Percentiles rank a stretch among this genome's conserved stretches.
Evolutionary conservation across 306 rosid genomes (phyloP).

Genomic region (Quercus cerris): DNA sequence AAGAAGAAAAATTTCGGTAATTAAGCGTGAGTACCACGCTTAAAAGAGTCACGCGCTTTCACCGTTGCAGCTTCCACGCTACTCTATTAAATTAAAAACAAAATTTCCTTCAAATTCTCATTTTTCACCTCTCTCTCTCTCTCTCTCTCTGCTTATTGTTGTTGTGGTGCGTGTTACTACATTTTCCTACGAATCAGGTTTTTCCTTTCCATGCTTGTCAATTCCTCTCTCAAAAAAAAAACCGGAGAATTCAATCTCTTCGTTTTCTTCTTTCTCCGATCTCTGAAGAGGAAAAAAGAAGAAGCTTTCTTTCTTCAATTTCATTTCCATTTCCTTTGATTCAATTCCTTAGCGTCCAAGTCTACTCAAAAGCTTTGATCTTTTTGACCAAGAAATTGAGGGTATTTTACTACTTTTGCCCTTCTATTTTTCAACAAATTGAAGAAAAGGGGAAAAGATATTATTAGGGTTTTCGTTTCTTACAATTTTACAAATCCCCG

Average conservation of each 20-base stretch:
- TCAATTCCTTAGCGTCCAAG: not conserved
- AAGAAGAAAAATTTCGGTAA: no score
- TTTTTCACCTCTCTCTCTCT: not conserved
- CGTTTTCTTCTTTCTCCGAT: not conserved
- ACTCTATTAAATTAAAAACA: not conserved
- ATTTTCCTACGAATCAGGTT: not conserved
- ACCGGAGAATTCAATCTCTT: not conserved
- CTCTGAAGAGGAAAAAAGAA: not conserved
- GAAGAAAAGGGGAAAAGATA: not conserved
- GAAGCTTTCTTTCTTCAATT: not conserved
- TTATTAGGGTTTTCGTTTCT: slow-evolving; percentile 10
- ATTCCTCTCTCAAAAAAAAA: not conserved
- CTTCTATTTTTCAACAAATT: not conserved
- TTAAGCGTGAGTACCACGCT: slow-evolving; percentile 18
- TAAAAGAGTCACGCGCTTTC: slow-evolving; percentile 23
- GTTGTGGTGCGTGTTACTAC: not conserved
- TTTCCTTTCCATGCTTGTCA: not conserved
- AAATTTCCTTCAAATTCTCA: not conserved
- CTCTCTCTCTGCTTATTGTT: not conserved
- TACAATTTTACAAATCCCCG: not conserved
- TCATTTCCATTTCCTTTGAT: not conserved
- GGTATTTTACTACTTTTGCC: not conserved
- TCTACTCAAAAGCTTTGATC: not conserved
- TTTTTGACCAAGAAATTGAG: slow-evolving; percentile 5
- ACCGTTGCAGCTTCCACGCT: not conserved